Conservation (phyloP, 2,329 filamentous ascomycete species). For the Penicillium sp. region DNA sequence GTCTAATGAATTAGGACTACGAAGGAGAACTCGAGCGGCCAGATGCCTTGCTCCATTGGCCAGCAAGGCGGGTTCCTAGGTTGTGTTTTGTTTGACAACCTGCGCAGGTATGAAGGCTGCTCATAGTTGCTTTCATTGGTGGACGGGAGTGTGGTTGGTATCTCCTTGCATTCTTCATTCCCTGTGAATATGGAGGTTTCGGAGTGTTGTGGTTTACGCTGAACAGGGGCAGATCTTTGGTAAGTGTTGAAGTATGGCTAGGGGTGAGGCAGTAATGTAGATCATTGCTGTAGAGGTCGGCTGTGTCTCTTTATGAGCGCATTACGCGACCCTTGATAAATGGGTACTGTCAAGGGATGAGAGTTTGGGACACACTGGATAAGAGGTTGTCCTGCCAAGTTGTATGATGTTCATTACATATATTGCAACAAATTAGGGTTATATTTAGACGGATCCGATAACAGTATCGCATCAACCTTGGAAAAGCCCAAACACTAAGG, state of each 20-base stretch:
- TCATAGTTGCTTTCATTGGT: conserved; percentile 12
- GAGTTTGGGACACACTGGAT: neutral
- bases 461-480: neutral
- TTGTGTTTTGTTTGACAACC: neutral
- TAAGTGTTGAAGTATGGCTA: neutral
- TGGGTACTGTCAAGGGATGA: conserved; percentile 3
- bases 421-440: neutral
- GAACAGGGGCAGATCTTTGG: conserved; percentile 12
- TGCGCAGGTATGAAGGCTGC: conserved; percentile 8
- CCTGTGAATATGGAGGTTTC: conserved; percentile 17
- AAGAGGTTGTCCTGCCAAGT: no score
- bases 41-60: conserved; percentile 16
- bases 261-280: neutral
- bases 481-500: neutral
- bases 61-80: neutral
- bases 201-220: neutral
- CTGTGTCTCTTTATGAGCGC: neutral
- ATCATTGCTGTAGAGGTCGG: neutral
- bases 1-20: conserved; percentile 3
- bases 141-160: conserved; percentile 4
- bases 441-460: neutral
- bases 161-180: conserved; percentile 24
- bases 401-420: neutral
- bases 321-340: neutral
- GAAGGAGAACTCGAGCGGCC: conserved; percentile 6